Conservation (phyloP, 108 stramenopile genomes). For the Nitzschia sp. region DNA sequence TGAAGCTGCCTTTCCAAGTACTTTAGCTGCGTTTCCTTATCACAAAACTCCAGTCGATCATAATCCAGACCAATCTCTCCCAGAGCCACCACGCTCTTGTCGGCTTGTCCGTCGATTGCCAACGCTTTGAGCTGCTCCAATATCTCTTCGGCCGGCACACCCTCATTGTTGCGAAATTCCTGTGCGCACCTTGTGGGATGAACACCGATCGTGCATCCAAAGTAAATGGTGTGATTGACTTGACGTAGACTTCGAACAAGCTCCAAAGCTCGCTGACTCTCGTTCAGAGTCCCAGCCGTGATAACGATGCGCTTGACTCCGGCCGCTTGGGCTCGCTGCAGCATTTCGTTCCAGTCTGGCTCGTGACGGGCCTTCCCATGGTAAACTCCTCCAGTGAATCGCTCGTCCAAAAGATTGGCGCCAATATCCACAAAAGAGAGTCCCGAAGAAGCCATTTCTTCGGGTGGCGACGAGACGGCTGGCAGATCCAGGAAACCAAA, state of each 20-base stretch:
- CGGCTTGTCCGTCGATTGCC: constrained; percentile 45
- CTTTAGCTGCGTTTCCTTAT: constrained; percentile 75
- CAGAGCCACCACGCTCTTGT: constrained; percentile 81
- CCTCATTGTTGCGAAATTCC: constrained; percentile 50
- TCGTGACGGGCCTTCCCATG: constrained; percentile 82
- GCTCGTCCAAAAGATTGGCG: constrained; percentile 88
- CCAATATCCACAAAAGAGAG: constrained; percentile 88
- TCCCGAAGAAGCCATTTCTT: too few species aligned
- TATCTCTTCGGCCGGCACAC: constrained; percentile 2
- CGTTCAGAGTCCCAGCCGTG: constrained; percentile 80
- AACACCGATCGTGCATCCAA: constrained; percentile 90
- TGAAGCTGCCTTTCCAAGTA: constrained; percentile 85
- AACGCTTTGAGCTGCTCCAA: constrained; percentile 52
- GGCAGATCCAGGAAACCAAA: too few species aligned
- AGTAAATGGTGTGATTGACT: constrained; percentile 9
- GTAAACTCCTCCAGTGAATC: constrained; percentile 82
- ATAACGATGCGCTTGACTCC: constrained; percentile 70
- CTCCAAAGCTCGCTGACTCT: constrained; percentile 50
- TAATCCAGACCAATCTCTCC: constrained; percentile 97
- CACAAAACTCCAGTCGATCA: constrained; percentile 90
- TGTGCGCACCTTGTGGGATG: constrained; percentile 93
- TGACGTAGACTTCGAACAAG: constrained; percentile 30
- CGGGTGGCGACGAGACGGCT: too few species aligned
- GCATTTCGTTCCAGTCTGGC: constrained; percentile 81
- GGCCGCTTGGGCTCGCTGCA: constrained; percentile 66